A percentile compares a stretch with the other conserved stretches of the same genome.
Conservation (phyloP, 2,329 filamentous ascomycete genomes). For the Lasiodiplodia sp. region DNA sequence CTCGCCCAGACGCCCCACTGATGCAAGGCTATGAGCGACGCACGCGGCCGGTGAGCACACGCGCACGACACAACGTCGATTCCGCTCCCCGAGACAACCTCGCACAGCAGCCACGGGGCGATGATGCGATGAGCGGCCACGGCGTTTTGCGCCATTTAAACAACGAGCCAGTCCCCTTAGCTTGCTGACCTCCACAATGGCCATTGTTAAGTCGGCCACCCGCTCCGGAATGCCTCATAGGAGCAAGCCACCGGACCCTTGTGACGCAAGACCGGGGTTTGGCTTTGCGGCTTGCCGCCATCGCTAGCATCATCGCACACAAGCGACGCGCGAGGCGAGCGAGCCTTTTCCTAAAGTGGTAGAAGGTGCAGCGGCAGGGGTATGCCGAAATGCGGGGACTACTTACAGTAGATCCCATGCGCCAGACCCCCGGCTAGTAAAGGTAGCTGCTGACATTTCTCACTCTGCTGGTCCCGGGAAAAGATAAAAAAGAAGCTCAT, state of each 20-base stretch:
- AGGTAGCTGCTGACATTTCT: not conserved
- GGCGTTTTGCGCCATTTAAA: not conserved
- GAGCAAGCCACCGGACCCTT: not conserved
- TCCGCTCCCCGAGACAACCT: constrained; percentile 1
- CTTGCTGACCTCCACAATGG: not conserved
- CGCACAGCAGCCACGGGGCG: not conserved
- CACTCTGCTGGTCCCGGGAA: not conserved
- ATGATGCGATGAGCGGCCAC: not conserved
- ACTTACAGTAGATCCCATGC: not conserved
- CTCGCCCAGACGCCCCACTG: not conserved
- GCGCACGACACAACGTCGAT: not conserved
- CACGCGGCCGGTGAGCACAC: not conserved
- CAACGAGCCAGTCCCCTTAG: no score
- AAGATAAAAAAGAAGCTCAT: not conserved
- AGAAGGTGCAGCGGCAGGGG: constrained; percentile 5
- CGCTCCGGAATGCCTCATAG: no score
- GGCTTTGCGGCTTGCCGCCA: not conserved
- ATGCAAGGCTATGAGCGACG: not conserved
- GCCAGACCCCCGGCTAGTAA: not conserved
- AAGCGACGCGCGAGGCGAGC: not conserved
- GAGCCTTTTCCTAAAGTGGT: not conserved
- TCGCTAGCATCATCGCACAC: not conserved
- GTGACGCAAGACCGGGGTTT: not conserved
- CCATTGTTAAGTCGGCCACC: no score
- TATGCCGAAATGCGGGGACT: constrained; percentile 15